phyloP scores from a whole-genome alignment of 192 early-diverging fungal genomes.

The Coemansia sp. region DNA sequence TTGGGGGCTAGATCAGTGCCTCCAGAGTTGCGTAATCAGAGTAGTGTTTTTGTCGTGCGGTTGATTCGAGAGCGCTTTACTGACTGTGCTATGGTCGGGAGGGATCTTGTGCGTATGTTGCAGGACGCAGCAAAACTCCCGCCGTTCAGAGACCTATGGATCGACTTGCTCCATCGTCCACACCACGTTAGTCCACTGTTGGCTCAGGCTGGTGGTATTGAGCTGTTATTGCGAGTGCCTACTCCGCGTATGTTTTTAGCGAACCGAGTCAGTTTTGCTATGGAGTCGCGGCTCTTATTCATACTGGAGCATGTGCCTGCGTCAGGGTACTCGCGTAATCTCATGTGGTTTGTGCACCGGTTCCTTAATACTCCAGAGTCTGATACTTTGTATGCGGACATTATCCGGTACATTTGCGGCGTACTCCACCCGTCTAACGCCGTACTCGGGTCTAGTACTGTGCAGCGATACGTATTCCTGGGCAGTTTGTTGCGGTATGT shows the following conservation, averaged over 20 bases:
- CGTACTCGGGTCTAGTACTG: slow-evolving; percentile 69
- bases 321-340: slow-evolving; percentile 60
- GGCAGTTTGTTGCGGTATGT: slow-evolving; percentile 64
- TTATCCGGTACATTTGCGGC: slow-evolving; percentile 76
- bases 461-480: slow-evolving; percentile 74
- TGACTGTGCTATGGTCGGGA: slow-evolving; percentile 63
- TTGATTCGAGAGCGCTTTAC: slow-evolving; percentile 64
- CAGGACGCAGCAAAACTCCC: slow-evolving; percentile 64
- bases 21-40: slow-evolving; percentile 56
- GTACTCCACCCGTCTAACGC: slow-evolving; percentile 76
- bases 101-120: slow-evolving; percentile 70
- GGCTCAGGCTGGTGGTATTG: slow-evolving; percentile 46
- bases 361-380: slow-evolving; percentile 64
- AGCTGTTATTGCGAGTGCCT: slow-evolving; percentile 62
- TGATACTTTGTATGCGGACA: slow-evolving; percentile 65
- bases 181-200: slow-evolving; percentile 62
- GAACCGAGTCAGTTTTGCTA: slow-evolving; percentile 66
- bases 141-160: slow-evolving; percentile 63
- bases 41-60: slow-evolving; percentile 56
- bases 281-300: slow-evolving; percentile 68
- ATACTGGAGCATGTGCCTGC: slow-evolving; percentile 67
- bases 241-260: slow-evolving; percentile 66
- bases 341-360: slow-evolving; percentile 69
- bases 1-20: slow-evolving; percentile 32
- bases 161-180: slow-evolving; percentile 60